phyloP scores from a whole-genome alignment of 208 protist genomes.

The Crithidia sp. region DNA sequence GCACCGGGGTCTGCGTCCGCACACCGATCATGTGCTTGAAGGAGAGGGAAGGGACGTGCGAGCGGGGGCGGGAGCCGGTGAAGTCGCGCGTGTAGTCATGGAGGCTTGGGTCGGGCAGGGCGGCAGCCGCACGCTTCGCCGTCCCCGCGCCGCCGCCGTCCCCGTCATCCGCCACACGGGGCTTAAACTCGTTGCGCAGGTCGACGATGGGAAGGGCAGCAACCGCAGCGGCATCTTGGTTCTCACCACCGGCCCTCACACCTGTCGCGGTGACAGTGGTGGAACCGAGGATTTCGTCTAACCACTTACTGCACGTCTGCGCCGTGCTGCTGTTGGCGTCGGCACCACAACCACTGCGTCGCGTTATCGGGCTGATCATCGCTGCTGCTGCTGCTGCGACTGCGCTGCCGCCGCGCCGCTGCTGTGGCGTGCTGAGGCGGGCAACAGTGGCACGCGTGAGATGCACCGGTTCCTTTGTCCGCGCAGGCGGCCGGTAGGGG shows the following conservation, averaged over 20 bases:
- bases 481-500: conserved; percentile 9
- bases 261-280: conserved; percentile 29
- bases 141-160: background rate
- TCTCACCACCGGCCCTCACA: conserved; percentile 11
- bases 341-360: conserved; percentile 6
- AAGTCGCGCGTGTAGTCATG: conserved; percentile 28
- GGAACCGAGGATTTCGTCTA: conserved; percentile 43
- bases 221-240: conserved; percentile 4
- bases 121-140: conserved; percentile 1
- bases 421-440: conserved; percentile 29
- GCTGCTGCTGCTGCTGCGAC: background rate
- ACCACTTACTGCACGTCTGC: conserved; percentile 38
- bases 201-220: conserved; percentile 56
- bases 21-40: conserved; percentile 45
- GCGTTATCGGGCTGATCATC: conserved; percentile 11
- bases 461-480: conserved; percentile 19
- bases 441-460: conserved; percentile 32
- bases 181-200: conserved; percentile 59
- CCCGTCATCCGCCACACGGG: conserved; percentile 17
- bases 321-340: conserved; percentile 19
- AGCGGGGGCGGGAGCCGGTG: conserved; percentile 36
- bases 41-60: conserved; percentile 43
- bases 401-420: conserved; percentile 3
- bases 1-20: conserved; percentile 34
- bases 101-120: conserved; percentile 7